Conservation (phyloP, 768 basidiomycete species). For the Pseudohyphozyma bogoriensis region DNA sequence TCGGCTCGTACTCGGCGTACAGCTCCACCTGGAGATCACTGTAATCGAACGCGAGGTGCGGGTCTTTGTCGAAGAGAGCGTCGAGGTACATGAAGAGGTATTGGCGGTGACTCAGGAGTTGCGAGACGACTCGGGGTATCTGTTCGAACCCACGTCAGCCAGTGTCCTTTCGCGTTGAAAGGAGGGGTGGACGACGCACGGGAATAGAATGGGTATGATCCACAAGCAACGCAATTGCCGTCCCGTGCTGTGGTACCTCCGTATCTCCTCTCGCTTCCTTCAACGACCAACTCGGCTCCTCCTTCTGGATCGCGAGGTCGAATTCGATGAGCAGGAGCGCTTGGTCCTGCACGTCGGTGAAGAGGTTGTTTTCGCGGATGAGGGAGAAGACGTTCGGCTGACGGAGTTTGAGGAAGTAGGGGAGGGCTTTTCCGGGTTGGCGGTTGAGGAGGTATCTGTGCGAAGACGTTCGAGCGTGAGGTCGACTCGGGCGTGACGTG, state of each 20-base stretch:
- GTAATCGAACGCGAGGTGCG: conserved; percentile 65
- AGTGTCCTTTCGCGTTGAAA: background rate
- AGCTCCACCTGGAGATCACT: conserved; percentile 82
- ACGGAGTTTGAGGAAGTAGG: conserved; percentile 75
- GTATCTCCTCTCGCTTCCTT: conserved; percentile 25
- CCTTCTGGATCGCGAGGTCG: conserved; percentile 71
- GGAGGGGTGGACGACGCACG: conserved; percentile 44
- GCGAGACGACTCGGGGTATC: conserved; percentile 79
- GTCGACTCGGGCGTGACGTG: background rate
- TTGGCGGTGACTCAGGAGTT: conserved; percentile 61
- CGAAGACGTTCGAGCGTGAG: background rate
- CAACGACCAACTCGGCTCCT: conserved; percentile 43
- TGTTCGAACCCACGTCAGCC: conserved; percentile 36
- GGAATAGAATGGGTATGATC: conserved; percentile 95
- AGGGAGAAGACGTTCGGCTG: conserved; percentile 86
- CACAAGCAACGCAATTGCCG: conserved; percentile 76
- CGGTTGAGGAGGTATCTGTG: conserved; percentile 76
- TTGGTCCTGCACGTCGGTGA: conserved; percentile 89
- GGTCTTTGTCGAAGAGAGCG: conserved; percentile 75
- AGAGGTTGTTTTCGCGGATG: conserved; percentile 84
- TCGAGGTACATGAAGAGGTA: conserved; percentile 92
- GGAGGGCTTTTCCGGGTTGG: conserved; percentile 88
- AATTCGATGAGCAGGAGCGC: conserved; percentile 87
- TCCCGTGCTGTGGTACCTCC: conserved; percentile 44
- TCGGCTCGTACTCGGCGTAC: conserved; percentile 75